Percentiles rank a stretch among this genome's conserved stretches.
Conservation (phyloP, 257 asterid genomes). For the Gardenia jasminoides region DNA sequence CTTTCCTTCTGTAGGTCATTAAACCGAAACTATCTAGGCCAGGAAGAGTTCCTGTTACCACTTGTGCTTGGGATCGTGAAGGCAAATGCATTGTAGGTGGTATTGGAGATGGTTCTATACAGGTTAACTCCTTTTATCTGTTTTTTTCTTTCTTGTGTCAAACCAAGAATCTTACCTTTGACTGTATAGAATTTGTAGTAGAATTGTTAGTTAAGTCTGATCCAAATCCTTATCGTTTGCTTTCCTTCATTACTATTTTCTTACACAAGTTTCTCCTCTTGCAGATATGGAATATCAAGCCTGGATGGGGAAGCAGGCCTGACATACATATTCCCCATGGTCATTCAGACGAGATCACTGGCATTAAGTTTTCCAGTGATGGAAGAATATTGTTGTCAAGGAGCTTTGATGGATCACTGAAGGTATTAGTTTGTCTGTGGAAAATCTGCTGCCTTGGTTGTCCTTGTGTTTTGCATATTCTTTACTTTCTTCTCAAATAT, state of each 20-base stretch:
- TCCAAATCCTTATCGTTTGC: background rate
- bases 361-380: slow-evolving; percentile 81
- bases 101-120: slow-evolving; percentile 90
- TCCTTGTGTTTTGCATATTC: background rate
- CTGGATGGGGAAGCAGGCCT: slow-evolving; percentile 99
- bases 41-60: slow-evolving; percentile 90
- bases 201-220: background rate
- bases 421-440: slow-evolving; percentile 43
- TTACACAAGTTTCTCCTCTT: slow-evolving; percentile 15
- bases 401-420: slow-evolving; percentile 87
- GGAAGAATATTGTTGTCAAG: slow-evolving; percentile 76
- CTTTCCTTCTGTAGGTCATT: slow-evolving; percentile 59
- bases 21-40: slow-evolving; percentile 88
- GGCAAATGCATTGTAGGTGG: slow-evolving; percentile 91
- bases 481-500: slow-evolving; percentile 20
- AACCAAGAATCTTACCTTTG: background rate
- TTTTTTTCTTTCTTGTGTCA: background rate
- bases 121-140: slow-evolving; percentile 41
- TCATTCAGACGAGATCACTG: slow-evolving; percentile 87
- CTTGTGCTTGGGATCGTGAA: slow-evolving; percentile 93
- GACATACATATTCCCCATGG: slow-evolving; percentile 51
- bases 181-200: background rate
- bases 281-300: slow-evolving; percentile 89
- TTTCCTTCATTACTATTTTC: background rate
- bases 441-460: background rate